A percentile compares a stretch with the other conserved stretches of the same genome.
Evolutionary conservation across 768 basidiomycete species (phyloP).

Genomic region (Mrakia gelida): DNA sequence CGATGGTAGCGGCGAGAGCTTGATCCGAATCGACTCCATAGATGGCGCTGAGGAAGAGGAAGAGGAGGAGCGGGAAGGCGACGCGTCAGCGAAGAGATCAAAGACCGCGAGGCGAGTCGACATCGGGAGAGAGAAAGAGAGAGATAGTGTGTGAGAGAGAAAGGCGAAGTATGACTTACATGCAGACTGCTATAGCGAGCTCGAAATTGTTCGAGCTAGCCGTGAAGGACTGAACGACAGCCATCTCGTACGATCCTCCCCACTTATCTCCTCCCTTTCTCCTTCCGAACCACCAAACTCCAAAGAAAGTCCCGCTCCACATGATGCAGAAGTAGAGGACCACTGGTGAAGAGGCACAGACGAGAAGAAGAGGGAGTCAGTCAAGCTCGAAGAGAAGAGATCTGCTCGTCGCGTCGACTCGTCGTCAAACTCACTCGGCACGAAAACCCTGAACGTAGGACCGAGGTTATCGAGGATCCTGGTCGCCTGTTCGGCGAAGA

Average conservation of each 20-base stretch:
- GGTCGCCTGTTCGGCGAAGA: slow-evolving; percentile 49
- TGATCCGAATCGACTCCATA: slow-evolving; percentile 74
- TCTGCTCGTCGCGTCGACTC: not conserved
- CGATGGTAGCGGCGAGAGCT: slow-evolving; percentile 67
- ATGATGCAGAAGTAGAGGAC: slow-evolving; percentile 65
- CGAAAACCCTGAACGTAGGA: slow-evolving; percentile 71
- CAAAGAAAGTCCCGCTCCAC: slow-evolving; percentile 55
- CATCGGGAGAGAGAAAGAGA: not conserved
- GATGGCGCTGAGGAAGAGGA: slow-evolving; percentile 55
- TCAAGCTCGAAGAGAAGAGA: slow-evolving; percentile 38
- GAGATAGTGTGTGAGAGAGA: no score
- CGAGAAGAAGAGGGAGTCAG: not conserved
- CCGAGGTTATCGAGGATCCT: slow-evolving; percentile 66
- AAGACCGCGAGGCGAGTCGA: not conserved
- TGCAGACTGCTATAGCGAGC: slow-evolving; percentile 64
- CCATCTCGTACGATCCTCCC: slow-evolving; percentile 59
- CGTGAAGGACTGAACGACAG: slow-evolving; percentile 65
- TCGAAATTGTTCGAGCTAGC: slow-evolving; percentile 76
- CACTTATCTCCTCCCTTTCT: slow-evolving; percentile 42
- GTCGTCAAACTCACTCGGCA: slow-evolving; percentile 51
- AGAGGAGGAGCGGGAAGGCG: not conserved
- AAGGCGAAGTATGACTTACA: not conserved
- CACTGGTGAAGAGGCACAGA: not conserved
- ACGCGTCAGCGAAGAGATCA: not conserved
- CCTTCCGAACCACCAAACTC: slow-evolving; percentile 49